These are phyloP conservation scores for Halenospora varia DNA, from an alignment of 495 filamentous ascomycete genomes.

Conservation along the genomic window DNA sequence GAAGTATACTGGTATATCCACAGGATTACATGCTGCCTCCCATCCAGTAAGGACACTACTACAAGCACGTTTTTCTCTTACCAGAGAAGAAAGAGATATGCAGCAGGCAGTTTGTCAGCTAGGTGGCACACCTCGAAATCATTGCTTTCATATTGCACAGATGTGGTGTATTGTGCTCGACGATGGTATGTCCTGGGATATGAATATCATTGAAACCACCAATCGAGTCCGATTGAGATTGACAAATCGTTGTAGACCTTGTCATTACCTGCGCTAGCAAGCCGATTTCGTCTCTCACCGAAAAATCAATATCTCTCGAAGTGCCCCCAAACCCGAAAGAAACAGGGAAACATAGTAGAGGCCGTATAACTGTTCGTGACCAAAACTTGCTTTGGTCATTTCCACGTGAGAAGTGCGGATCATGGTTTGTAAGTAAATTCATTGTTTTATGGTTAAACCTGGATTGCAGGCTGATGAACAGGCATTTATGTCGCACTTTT, in stretches of 20 bases:
- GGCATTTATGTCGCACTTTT: constrained; percentile 33
- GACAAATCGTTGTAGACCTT: neutral
- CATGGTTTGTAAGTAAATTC: constrained; percentile 36
- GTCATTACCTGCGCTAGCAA: neutral
- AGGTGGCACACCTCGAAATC: constrained; percentile 16
- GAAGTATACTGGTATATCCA: constrained; percentile 28
- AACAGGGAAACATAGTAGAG: neutral
- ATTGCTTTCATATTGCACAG: constrained; percentile 38
- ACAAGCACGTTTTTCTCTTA: constrained; percentile 31
- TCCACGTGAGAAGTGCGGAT: constrained; percentile 27
- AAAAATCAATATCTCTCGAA: neutral
- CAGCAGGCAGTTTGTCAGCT: constrained; percentile 34
- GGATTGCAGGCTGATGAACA: no score
- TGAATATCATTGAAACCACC: neutral
- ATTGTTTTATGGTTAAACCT: no score
- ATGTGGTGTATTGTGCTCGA: constrained; percentile 35
- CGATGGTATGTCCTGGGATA: constrained; percentile 24
- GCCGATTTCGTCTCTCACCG: neutral
- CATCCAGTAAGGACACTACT: constrained; percentile 34
- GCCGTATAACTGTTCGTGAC: constrained; percentile 16
- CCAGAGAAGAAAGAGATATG: constrained; percentile 32
- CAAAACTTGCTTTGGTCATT: constrained; percentile 26
- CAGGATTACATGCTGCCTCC: constrained; percentile 18
- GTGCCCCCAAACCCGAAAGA: neutral
- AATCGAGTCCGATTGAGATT: no score